Percentiles rank a stretch among this genome's conserved stretches.
Conservation (phyloP, 495 filamentous ascomycete genomes). For the Penicillium paxilli region DNA sequence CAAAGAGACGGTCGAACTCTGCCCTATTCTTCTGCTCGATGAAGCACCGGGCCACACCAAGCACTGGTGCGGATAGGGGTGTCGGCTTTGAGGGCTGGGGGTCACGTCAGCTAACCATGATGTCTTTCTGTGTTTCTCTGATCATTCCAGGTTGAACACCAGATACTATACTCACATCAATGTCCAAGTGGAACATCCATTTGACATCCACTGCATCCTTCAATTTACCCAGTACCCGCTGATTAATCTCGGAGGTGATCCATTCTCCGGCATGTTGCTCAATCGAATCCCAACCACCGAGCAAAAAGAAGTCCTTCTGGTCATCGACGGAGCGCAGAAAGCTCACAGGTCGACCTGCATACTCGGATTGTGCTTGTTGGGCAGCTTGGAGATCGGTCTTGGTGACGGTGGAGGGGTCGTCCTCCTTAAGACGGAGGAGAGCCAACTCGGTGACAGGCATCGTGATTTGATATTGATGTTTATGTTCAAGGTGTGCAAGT, state of each 20-base stretch:
- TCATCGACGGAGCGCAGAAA: slow-evolving; percentile 50
- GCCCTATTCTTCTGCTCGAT: slow-evolving; percentile 39
- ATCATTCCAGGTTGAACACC: background rate
- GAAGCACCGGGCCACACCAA: slow-evolving; percentile 45
- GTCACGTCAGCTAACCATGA: no score
- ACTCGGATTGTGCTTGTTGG: slow-evolving; percentile 38
- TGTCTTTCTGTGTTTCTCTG: background rate
- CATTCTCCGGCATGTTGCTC: slow-evolving; percentile 46
- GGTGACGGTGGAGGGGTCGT: background rate
- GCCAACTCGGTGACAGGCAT: background rate
- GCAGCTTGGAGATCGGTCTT: slow-evolving; percentile 7
- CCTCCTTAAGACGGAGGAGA: background rate
- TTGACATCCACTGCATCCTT: slow-evolving; percentile 41
- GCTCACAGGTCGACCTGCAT: slow-evolving; percentile 27
- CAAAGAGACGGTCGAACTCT: slow-evolving; percentile 37
- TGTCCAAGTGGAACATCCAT: slow-evolving; percentile 39
- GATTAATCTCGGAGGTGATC: slow-evolving; percentile 42
- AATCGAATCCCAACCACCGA: slow-evolving; percentile 51
- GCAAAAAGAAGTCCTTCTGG: slow-evolving; percentile 43
- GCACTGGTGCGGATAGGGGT: slow-evolving; percentile 29
- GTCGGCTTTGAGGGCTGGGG: no score
- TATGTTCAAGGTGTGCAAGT: no score
- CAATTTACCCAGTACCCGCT: slow-evolving; percentile 40
- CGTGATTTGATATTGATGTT: background rate
- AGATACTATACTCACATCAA: slow-evolving; percentile 15